Evolutionary conservation across 2,329 filamentous ascomycete species (phyloP), one percentile per base, ranked within the genome.

Genomic region (Phyllosticta ampelicida): DNA sequence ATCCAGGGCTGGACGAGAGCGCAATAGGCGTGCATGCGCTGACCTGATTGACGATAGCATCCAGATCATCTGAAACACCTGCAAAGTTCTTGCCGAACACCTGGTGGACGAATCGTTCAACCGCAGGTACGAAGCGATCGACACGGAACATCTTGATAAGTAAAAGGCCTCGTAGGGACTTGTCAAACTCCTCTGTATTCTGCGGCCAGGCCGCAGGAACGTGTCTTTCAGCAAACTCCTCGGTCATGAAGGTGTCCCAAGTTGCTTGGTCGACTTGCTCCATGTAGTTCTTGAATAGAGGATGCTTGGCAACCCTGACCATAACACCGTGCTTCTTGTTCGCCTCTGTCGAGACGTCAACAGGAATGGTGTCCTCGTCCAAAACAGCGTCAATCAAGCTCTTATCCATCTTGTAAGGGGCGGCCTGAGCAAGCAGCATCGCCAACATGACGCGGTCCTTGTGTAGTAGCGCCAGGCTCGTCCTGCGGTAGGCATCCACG

Each of bases 381-480:
- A 99, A 80, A 49, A 99, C 86, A 29, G 84, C 79, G 66, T 99
- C 95, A 63, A 99, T 87, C 61, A 96, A 78, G 11, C 80, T 79
- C 77, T 91, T 94, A 71, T 99, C 90, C 87, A 97, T 96, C 66
- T 89, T 84, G 76, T 92, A 96, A 0, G 94, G 94, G n/a, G 92
- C 88, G 5, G 92, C 94, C 73, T 97, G 94, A 6, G 91, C 90
- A 51, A 99, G 84, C 55, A 99, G 83, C 82, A 99, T 92, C 28
- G 91, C 95, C 53, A 99, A 81, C 0, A 92, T 96, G 64, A 99
- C 87, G 52, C 90, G 86, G 68, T 99, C 94, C 71, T 91, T 96
- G 69, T 99, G 94, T 61, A 97, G 80, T 55, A 99, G 76, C 58
- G 92, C 90, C 13, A 96, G 80, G 5, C 91, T 92, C n/a, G 95